These are phyloP conservation scores for Paramecium pentaurelia DNA, from an alignment of 73 alveolate species.

Conservation along the genomic window DNA sequence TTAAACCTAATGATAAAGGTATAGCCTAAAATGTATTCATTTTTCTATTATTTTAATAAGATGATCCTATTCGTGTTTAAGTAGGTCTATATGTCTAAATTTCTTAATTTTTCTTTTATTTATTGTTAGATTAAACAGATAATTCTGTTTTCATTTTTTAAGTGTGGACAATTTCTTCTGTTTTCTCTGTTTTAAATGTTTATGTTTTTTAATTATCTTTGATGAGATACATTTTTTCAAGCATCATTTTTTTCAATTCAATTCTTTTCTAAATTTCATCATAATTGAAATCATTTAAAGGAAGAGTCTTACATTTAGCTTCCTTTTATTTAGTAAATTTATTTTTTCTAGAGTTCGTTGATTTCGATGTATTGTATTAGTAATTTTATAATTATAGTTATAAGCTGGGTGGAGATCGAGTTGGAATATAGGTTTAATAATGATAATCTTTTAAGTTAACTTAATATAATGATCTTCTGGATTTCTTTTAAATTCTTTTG, in stretches of 20 bases:
- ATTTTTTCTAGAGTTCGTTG: background rate
- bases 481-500: background rate
- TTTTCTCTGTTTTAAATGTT: background rate
- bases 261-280: background rate
- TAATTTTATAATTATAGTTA: background rate
- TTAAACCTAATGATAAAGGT: background rate
- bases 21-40: background rate
- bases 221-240: background rate
- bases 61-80: background rate
- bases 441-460: background rate
- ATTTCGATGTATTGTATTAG: background rate
- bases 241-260: background rate
- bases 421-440: background rate
- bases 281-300: background rate
- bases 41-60: background rate
- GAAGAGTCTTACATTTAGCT: background rate
- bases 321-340: background rate
- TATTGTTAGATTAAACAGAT: background rate
- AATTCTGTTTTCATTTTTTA: background rate
- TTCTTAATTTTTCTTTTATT: background rate
- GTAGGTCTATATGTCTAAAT: background rate
- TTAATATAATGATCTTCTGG: background rate
- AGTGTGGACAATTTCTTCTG: background rate
- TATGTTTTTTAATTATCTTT: background rate
- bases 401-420: constrained; percentile 10